phyloP scores from a whole-genome alignment of 2,329 filamentous ascomycete genomes.

The Fusarium sp. region DNA sequence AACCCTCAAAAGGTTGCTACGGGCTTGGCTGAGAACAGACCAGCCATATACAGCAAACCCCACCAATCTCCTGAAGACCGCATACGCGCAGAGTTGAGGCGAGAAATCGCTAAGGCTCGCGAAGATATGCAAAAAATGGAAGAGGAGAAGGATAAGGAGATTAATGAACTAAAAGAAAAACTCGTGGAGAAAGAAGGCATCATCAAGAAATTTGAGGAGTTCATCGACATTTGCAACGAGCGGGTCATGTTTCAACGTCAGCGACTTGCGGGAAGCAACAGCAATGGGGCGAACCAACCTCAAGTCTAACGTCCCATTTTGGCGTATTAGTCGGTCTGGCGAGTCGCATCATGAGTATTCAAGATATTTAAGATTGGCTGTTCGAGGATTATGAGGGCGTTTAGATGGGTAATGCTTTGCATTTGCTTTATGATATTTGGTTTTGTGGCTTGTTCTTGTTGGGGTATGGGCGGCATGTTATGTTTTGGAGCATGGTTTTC shows the following conservation, averaged over 20 bases:
- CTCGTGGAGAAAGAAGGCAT: slow-evolving; percentile 72
- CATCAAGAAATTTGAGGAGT: slow-evolving; percentile 75
- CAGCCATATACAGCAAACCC: slow-evolving; percentile 75
- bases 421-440: slow-evolving; percentile 21
- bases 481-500: slow-evolving; percentile 36
- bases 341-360: slow-evolving; percentile 26
- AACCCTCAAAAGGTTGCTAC: slow-evolving; percentile 72
- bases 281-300: slow-evolving; percentile 45
- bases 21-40: slow-evolving; percentile 69
- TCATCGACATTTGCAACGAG: slow-evolving; percentile 76
- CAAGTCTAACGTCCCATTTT: slow-evolving; percentile 34
- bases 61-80: slow-evolving; percentile 72
- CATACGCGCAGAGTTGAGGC: slow-evolving; percentile 70
- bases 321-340: slow-evolving; percentile 33
- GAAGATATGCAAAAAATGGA: slow-evolving; percentile 68
- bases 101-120: slow-evolving; percentile 68
- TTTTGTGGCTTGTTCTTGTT: slow-evolving; percentile 21
- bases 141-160: slow-evolving; percentile 68
- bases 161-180: slow-evolving; percentile 68
- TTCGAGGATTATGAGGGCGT: slow-evolving; percentile 38
- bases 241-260: slow-evolving; percentile 73
- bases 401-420: slow-evolving; percentile 22
- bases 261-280: slow-evolving; percentile 56
- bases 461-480: slow-evolving; percentile 38
- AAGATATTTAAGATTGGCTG: slow-evolving; percentile 15